Evolutionary conservation across 352 stramenopile species (phyloP).

Genomic region (Phytophthora sojae): DNA sequence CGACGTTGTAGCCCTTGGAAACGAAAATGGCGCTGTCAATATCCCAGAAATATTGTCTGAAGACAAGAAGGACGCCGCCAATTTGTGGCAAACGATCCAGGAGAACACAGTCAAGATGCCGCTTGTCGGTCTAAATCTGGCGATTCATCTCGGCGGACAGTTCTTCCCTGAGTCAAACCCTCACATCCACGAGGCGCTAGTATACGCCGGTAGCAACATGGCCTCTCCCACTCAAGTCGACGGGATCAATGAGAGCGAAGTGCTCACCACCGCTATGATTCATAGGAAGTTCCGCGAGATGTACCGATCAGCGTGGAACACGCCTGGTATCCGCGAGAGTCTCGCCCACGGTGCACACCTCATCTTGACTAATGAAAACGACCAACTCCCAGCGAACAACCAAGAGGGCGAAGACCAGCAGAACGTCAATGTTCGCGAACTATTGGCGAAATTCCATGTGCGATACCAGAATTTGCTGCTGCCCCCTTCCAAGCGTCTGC

Average conservation of each 20-base stretch:
- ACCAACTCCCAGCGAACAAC: slow-evolving; percentile 25
- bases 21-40: slow-evolving; percentile 25
- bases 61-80: neutral
- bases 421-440: slow-evolving; percentile 29
- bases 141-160: slow-evolving; percentile 61
- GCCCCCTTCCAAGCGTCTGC: slow-evolving; percentile 52
- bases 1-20: slow-evolving; percentile 48
- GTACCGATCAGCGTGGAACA: slow-evolving; percentile 66
- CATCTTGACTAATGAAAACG: slow-evolving; percentile 48
- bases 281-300: slow-evolving; percentile 53
- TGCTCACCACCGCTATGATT: slow-evolving; percentile 8
- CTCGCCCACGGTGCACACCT: slow-evolving; percentile 59
- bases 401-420: slow-evolving; percentile 27
- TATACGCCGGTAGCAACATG: slow-evolving; percentile 26
- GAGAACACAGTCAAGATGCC: slow-evolving; percentile 38
- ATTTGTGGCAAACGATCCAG: slow-evolving; percentile 44
- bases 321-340: slow-evolving; percentile 53
- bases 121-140: slow-evolving; percentile 55
- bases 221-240: neutral
- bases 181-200: slow-evolving; percentile 42
- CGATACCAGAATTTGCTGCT: slow-evolving; percentile 64
- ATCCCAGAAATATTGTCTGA: slow-evolving; percentile 2
- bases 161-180: slow-evolving; percentile 42
- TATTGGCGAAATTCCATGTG: slow-evolving; percentile 42
- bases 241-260: neutral